Conservation (phyloP, 2,329 filamentous ascomycete genomes). For the Colletotrichum magnum region DNA sequence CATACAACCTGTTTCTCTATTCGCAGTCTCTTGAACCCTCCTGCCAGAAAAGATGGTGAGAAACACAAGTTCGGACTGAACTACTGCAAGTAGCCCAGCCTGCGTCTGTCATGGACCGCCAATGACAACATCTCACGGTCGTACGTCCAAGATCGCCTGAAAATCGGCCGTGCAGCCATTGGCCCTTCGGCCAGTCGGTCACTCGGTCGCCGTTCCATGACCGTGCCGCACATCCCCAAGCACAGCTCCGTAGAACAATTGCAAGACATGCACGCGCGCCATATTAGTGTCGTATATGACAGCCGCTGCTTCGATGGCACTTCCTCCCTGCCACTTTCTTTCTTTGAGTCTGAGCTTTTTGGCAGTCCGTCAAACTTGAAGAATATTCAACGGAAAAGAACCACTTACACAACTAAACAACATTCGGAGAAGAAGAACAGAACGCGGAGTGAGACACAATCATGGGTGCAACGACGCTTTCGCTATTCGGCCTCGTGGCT, state of each 20-base stretch:
- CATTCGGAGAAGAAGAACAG: neutral
- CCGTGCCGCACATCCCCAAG: conserved; percentile 41
- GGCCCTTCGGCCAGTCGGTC: conserved; percentile 37
- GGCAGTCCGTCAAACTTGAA: neutral
- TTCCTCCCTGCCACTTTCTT: neutral
- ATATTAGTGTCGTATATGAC: conserved; percentile 31
- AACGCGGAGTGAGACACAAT: neutral
- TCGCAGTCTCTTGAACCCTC: conserved; percentile 4
- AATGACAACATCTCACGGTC: conserved; percentile 26
- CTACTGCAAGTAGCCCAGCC: neutral
- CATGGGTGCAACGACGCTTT: conserved; percentile 22
- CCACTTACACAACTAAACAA: neutral
- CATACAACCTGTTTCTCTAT: neutral
- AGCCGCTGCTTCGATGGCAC: conserved; percentile 10
- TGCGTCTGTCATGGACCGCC: conserved; percentile 3
- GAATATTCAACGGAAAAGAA: neutral
- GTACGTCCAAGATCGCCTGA: conserved; percentile 33
- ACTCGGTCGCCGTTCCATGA: conserved; percentile 30
- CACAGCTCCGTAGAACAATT: conserved; percentile 31
- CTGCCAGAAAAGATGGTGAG: conserved; percentile 5
- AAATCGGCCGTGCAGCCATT: conserved; percentile 34
- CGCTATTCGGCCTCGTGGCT: conserved; percentile 23
- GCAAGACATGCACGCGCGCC: conserved; percentile 9
- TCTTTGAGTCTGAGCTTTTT: conserved; percentile 9
- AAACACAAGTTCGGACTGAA: conserved; percentile 29